These are phyloP conservation scores for Cnidoscolus chayamansa DNA, from an alignment of 441 rosid species.

Conservation along the genomic window DNA sequence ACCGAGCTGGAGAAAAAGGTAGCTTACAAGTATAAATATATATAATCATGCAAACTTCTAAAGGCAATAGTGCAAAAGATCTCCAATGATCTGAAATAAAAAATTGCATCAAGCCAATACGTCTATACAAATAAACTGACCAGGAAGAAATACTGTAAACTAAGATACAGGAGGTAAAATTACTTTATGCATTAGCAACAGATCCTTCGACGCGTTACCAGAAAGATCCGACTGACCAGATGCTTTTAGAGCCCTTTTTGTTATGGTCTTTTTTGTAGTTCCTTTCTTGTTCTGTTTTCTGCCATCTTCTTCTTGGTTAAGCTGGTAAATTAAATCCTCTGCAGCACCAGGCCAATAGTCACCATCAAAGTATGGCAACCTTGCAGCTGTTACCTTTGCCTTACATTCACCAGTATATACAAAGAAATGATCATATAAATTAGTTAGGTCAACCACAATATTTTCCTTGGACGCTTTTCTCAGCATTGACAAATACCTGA, in stretches of 20 bases:
- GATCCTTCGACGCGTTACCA: slow-evolving; percentile 92
- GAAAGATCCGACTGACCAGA: slow-evolving; percentile 97
- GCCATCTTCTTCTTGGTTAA: slow-evolving; percentile 96
- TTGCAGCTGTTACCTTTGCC: slow-evolving; percentile 94
- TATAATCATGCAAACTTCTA: background rate
- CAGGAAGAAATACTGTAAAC: slow-evolving; percentile 2
- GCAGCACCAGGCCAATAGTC: slow-evolving; percentile 99
- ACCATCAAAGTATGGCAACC: slow-evolving; percentile 99
- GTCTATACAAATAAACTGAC: background rate
- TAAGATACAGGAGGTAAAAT: slow-evolving; percentile 26
- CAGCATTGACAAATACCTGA: slow-evolving; percentile 92
- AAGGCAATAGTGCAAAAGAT: background rate
- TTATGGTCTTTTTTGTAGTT: slow-evolving; percentile 69
- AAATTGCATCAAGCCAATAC: background rate
- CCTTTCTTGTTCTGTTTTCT: slow-evolving; percentile 93
- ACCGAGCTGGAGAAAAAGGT: slow-evolving; percentile 65
- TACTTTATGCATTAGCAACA: slow-evolving; percentile 94
- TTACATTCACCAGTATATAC: slow-evolving; percentile 77
- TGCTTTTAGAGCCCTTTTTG: slow-evolving; percentile 96
- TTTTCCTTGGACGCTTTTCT: slow-evolving; percentile 85
- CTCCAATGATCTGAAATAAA: background rate
- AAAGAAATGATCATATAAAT: slow-evolving; percentile 93
- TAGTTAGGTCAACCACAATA: slow-evolving; percentile 85
- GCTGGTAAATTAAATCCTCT: slow-evolving; percentile 90
- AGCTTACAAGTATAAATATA: background rate